Evolutionary conservation across 208 protist species (phyloP), one percentile per base, ranked within the genome.

Genomic region (Herpetomonas tarakana): DNA sequence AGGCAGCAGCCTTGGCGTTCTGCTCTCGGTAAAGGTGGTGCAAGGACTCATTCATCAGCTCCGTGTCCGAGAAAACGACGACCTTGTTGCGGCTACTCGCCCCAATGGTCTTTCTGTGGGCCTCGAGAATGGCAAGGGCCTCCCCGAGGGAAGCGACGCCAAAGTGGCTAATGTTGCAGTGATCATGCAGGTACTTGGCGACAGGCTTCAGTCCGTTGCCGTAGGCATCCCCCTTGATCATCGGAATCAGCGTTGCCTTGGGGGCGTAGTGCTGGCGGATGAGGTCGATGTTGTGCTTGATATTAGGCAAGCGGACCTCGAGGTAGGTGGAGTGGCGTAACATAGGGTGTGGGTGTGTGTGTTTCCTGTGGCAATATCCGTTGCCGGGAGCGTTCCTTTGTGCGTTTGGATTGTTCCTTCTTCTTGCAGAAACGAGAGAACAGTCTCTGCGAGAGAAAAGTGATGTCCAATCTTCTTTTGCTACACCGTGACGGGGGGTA

Each of bases 191-290:
- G 61, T 79, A 86, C 11, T 68, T 58, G 2, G 71, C 61, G 24
- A 82, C 75, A 19, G 47, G 68, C 46, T 58, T 58, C 21, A 86
- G 55, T 2, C 79, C 74, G 55, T 86, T 71, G 28, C 74, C 74
- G 66, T 82, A 86, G 26, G 68, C 71, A 49, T 81, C 63, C 38
- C 79, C 79, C 46, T 82, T 86, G n/a, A 86, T 54, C 71, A 81
- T 82, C 9, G 74, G 38, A 57, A 86, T 86, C 4, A 76, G 59
- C 35, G 62, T 65, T 2, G 74, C 70, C 44, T 73, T 74, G 1
- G 74, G 70, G 18, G 74, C 75, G 46, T 77, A 67, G 50, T 81
- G 54, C 25, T 38, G 64, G 28, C 68, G 70, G 59, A 82, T 71
- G 45, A 68, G 58, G 2, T 65, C 45, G 30, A 82, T 61, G 56